Base-by-base conservation (phyloP, 169 alveolate species). In the Babesia ovis region DNA sequence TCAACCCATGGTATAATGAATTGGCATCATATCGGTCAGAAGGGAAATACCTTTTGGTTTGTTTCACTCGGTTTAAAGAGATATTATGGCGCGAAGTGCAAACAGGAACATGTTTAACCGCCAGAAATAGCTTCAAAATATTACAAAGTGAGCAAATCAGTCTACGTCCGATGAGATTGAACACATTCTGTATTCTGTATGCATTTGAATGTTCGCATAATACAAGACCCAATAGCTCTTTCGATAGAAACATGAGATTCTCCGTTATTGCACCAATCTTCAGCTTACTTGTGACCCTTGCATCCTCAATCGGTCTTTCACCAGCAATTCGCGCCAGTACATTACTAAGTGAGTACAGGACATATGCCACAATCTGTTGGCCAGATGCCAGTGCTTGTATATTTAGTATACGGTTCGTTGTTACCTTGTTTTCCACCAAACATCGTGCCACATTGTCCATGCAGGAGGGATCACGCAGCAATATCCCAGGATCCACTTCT, bases 301-400 rank as follows among this genome's bases (percentile, higher is more conserved):
- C 45, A 8, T 8, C n/a, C 16, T 23, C 43, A 9, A 9, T 39
- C 14, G 8, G n/a, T 14, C 14, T 39, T 20, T 12, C 56, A 18
- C 27, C 27, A 48, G 27, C 20, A 18, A 54, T 6, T 18, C 57
- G 67, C n/a, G 53, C 2, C 22, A 68, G 20, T 23, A 68, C 5
- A 14, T 22, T 35, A 20, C 43, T 39, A 27, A 68, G 42, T 3
- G 6, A 31, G 42, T 68, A 54, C 6, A 68, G 23, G 37, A 68
- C 56, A 22, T 54, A 25, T n/a, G 79, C 66, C 42, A 68, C 66
- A 31, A 68, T 6, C 45, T 68, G 79, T 25, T 68, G 79, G 3
- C 79, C 79, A 2, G 79, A 51, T 5, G 79, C 66, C 35, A 55
- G 57, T 37, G 79, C 79, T 34, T 68, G 79, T 18, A 68, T 4